Conservation (phyloP, 2,329 filamentous ascomycete species). For the Clonostachys solani region DNA sequence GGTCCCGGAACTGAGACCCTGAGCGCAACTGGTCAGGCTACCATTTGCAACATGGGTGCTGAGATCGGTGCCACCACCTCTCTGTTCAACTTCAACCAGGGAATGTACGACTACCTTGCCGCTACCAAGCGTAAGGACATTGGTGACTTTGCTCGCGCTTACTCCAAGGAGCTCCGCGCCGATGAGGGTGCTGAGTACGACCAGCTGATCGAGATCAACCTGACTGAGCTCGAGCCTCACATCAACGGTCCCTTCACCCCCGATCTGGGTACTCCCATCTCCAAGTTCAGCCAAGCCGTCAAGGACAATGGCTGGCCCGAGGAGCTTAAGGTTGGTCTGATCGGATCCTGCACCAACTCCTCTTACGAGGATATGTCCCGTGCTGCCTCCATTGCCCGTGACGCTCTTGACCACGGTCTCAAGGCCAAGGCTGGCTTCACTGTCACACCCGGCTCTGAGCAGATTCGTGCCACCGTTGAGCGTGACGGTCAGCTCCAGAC, state of each 20-base stretch:
- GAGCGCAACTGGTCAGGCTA: conserved; percentile 83
- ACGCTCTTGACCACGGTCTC: conserved; percentile 86
- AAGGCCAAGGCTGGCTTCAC: conserved; percentile 94
- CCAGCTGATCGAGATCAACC: conserved; percentile 92
- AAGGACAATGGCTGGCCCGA: conserved; percentile 95
- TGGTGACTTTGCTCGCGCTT: conserved; percentile 81
- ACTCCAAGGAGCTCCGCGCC: conserved; percentile 79
- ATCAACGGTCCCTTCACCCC: conserved; percentile 99
- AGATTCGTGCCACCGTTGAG: conserved; percentile 89
- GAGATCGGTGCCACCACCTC: conserved; percentile 86
- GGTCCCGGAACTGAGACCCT: conserved; percentile 70
- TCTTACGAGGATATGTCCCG: conserved; percentile 88
- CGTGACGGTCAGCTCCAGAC: conserved; percentile 90
- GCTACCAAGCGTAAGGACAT: conserved; percentile 90
- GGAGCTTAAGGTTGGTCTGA: conserved; percentile 93
- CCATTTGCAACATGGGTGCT: conserved; percentile 69
- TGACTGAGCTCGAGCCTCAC: conserved; percentile 86
- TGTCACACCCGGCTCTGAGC: conserved; percentile 94
- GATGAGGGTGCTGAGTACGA: conserved; percentile 95
- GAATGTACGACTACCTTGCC: conserved; percentile 92
- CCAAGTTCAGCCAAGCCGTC: conserved; percentile 92
- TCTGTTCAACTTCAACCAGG: conserved; percentile 95
- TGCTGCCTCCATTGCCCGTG: conserved; percentile 83
- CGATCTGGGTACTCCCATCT: conserved; percentile 95
- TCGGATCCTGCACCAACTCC: conserved; percentile 96